Percentiles rank a stretch among this genome's conserved stretches.
These are phyloP conservation scores for Tulasnella sp. DNA, from an alignment of 768 basidiomycete species.

Conservation along the genomic window DNA sequence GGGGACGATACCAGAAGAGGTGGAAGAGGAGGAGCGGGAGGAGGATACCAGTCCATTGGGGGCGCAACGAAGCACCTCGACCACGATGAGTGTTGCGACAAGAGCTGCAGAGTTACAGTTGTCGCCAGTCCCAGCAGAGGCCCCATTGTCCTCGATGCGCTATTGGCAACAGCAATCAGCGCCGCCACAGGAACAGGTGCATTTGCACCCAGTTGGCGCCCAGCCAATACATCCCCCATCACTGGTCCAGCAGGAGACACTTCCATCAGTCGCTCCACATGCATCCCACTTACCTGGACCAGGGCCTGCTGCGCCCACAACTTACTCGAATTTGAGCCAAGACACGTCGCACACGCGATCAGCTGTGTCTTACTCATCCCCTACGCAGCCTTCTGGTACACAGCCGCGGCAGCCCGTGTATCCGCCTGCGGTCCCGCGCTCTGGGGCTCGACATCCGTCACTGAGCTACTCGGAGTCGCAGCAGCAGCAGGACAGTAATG, in stretches of 20 bases:
- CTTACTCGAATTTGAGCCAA: no score
- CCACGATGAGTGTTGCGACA: not conserved
- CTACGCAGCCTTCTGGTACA: no score
- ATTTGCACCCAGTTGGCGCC: not conserved
- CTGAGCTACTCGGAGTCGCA: no score
- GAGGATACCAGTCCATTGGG: slow-evolving; percentile 2
- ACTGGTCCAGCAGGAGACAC: slow-evolving; percentile 4
- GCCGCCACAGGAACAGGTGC: not conserved
- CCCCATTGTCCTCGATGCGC: no score
- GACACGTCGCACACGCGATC: no score
- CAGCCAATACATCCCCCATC: no score
- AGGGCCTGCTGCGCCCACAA: not conserved
- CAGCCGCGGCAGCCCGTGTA: not conserved
- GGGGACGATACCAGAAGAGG: not conserved
- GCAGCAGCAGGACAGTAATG: no score
- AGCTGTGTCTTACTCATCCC: no score
- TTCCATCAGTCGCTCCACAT: slow-evolving; percentile 5
- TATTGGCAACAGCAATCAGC: not conserved
- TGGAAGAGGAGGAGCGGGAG: not conserved
- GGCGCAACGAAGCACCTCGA: not conserved
- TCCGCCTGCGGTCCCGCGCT: not conserved
- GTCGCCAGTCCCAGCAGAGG: not conserved
- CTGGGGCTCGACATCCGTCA: not conserved
- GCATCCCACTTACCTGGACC: slow-evolving; percentile 11
- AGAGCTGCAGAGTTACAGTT: not conserved